phyloP scores from a whole-genome alignment of 108 stramenopile species.

The Pseudonitzschia delicatissima region DNA sequence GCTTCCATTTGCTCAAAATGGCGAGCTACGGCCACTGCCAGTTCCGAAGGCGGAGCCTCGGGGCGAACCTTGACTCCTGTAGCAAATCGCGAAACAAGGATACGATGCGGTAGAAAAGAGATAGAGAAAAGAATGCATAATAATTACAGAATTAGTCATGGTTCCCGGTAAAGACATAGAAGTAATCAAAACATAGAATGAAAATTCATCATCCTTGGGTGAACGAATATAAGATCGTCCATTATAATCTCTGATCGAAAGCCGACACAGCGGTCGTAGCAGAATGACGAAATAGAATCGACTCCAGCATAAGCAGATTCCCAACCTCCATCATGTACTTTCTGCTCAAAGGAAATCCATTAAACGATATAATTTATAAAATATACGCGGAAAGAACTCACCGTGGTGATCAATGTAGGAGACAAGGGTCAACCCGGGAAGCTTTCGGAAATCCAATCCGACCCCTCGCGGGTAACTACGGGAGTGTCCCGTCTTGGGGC shows the following conservation, averaged over 20 bases:
- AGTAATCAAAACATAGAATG: no score
- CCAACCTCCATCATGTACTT: no score
- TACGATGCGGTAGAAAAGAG: neutral
- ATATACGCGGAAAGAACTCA: no score
- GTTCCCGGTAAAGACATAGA: no score
- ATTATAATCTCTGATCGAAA: no score
- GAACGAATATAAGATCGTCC: no score
- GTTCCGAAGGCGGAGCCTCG: constrained; percentile 81
- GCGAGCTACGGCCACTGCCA: constrained; percentile 84
- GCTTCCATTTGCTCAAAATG: constrained; percentile 85
- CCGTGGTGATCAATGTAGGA: constrained; percentile 88
- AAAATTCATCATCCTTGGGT: no score
- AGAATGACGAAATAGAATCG: no score
- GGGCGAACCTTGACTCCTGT: constrained; percentile 60
- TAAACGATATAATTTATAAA: no score
- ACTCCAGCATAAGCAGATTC: no score
- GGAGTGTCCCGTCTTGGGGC: constrained; percentile 31
- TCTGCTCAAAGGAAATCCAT: no score
- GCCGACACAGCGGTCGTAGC: no score
- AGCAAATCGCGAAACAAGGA: neutral
- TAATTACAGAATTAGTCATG: neutral
- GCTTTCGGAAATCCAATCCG: constrained; percentile 80
- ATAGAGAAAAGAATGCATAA: neutral
- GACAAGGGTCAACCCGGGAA: constrained; percentile 69
- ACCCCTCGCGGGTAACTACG: constrained; percentile 80